Evolutionary conservation across 2,329 filamentous ascomycete genomes (phyloP), one percentile per base, ranked within the genome.

Genomic region (Xylaria sp.): DNA sequence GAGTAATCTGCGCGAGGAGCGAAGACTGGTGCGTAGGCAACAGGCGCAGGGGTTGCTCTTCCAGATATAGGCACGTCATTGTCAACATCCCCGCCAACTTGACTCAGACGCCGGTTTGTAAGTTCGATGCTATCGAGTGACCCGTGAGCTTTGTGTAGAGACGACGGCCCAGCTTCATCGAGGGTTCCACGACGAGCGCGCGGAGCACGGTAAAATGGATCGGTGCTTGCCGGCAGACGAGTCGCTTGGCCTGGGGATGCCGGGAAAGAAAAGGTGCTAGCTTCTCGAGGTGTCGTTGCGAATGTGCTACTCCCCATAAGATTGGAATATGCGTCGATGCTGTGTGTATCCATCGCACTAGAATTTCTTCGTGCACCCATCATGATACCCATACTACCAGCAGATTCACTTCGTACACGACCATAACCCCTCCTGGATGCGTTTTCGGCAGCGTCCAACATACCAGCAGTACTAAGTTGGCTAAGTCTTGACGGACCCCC

Each of bases 171-270:
- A 7, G 68, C 58, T 28, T 78, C 79, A 49, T 88, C 88, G n/a
- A 88, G 80, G 0, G 88, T 92, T 31, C 90, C 87, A 58, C 89
- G 87, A 51, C 91, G 87, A 64, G 89, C 85, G 72, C 94, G 86
- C 17, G 94, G 95, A 20, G 93, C 93, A 57, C 95, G 90, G 78
- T 97, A 98, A 77, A 96, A 98, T 0, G 93, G 93, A 78, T 97
- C 93, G 1, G 88, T 82, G 82, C 80, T 74, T 83, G 81, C 74
- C 79, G 79, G 75, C 72, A 78, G 83, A 77, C 79, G 83, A 64
- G 81, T 79, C 26, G 80, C 80, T 71, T 81, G 74, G 81, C 83
- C 84, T 10, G 89, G 87, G 36, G 88, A 88, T 59, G 87, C 83
- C 67, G 93, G 76, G 76, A 91, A 91, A n/a, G 91, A 94, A 75